Base-by-base conservation (phyloP, 768 basidiomycete genomes). In the Pleurotus citrinopileatus region DNA sequence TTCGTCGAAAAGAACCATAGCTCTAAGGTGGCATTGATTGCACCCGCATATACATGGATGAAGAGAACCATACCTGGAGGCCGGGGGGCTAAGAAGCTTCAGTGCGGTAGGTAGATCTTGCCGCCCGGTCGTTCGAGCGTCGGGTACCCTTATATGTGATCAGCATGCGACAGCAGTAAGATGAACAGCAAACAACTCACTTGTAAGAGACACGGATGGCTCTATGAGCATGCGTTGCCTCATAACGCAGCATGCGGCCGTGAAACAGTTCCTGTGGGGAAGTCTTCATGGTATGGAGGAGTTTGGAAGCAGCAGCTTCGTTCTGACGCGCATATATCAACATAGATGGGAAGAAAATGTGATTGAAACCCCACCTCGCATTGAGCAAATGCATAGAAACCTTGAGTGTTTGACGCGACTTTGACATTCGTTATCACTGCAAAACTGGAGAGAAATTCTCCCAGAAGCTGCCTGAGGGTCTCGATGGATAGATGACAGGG, bases 321-420 rank as follows among this genome's bases (percentile, higher is more conserved):
- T 83, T 75, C 89, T 91, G 52, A 52, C 42, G 42, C 56, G 59
- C 55, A 58, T 59, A 51, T 51, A 51, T 50, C 47, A 51, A 27
- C 23, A 54, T 20, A 57, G 48, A 44, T 40, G 54, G 51, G 42
- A 22, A 19, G 42, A 27, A 34, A 52, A 58, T 36, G 12, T 47
- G 47, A 47, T 29, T 23, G 1, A 20, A 15, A 40, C 58, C 75
- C 40, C 61, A 90, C 91, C 75, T 89, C 80, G 76, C 89, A 91
- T 69, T 92, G 91, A 20, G 91, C 84, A 65, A 93, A 93, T 54
- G 90, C 91, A 63, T 90, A 92, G 42, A 87, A 81, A 12, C 87
- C 87, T 65, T 84, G 87, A 54, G 78, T 80, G 66, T 91, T 87
- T 53, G 84, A 84, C 37, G 91, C 80, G 50, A 91, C 83, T 63